phyloP scores from a whole-genome alignment of 2,329 filamentous ascomycete species.

The Hymenoscyphus infarciens region DNA sequence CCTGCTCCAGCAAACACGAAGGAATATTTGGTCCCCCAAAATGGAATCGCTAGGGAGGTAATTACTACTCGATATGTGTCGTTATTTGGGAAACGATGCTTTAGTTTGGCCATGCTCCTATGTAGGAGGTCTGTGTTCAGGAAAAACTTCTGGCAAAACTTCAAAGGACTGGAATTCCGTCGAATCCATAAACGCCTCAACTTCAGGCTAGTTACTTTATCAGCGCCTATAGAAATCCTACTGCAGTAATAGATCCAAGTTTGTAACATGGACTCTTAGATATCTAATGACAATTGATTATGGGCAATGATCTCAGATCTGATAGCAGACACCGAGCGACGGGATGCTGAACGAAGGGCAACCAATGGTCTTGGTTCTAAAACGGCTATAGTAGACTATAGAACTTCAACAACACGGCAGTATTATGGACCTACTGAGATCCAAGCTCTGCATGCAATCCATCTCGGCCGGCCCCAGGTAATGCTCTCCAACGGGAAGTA shows the following conservation, averaged over 20 bases:
- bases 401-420: conserved; percentile 34
- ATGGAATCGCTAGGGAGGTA: conserved; percentile 80
- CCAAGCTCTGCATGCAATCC: too few relatives aligned
- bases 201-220: conserved; percentile 71
- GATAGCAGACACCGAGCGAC: conserved; percentile 49
- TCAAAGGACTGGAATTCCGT: neutral
- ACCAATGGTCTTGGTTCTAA: conserved; percentile 37
- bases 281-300: conserved; percentile 39
- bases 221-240: conserved; percentile 74
- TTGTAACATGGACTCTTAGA: too few relatives aligned
- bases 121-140: conserved; percentile 56
- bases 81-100: conserved; percentile 79
- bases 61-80: conserved; percentile 82
- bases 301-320: conserved; percentile 54
- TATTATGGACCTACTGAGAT: conserved; percentile 35
- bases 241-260: conserved; percentile 37
- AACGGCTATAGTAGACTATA: conserved; percentile 36
- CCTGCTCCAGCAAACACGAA: too few relatives aligned
- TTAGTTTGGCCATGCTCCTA: conserved; percentile 71
- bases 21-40: too few relatives aligned
- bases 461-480: conserved; percentile 16
- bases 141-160: conserved; percentile 8
- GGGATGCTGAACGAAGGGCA: conserved; percentile 39
- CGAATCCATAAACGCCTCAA: conserved; percentile 56
- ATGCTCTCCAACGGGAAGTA: neutral